Conservation (phyloP, 225 moss, liverwort and hornwort species). For the Pseudoscleropodium purum region DNA sequence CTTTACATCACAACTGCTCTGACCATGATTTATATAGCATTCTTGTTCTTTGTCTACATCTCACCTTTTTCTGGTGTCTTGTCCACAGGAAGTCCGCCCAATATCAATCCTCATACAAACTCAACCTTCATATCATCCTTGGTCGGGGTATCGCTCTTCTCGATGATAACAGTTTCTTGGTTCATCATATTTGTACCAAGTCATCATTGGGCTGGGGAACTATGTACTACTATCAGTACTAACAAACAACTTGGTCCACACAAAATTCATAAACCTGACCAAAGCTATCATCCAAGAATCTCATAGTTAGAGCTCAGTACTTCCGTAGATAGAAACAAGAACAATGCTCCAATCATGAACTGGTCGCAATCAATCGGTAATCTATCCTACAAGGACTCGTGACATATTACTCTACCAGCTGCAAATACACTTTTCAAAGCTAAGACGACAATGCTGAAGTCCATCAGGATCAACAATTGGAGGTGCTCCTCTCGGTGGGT, state of each 20-base stretch:
- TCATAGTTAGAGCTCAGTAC: not conserved
- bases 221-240: not conserved
- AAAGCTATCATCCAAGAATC: not conserved
- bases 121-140: not conserved
- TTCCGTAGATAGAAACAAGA: not conserved
- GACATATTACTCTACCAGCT: not conserved
- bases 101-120: not conserved
- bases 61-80: not conserved
- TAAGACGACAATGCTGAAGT: conserved; percentile 6
- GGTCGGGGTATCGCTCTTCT: not conserved
- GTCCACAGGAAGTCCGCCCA: not conserved
- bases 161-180: not conserved
- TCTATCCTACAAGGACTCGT: not conserved
- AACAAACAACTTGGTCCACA: not conserved
- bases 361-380: too few species aligned
- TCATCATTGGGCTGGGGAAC: not conserved
- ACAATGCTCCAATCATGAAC: not conserved
- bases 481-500: not conserved
- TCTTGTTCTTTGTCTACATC: too few species aligned
- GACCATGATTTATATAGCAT: too few species aligned
- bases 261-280: not conserved
- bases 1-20: too few species aligned
- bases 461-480: not conserved
- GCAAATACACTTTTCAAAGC: not conserved
- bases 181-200: not conserved